Conservation (phyloP, 768 basidiomycete species). For the Imleria badia region DNA sequence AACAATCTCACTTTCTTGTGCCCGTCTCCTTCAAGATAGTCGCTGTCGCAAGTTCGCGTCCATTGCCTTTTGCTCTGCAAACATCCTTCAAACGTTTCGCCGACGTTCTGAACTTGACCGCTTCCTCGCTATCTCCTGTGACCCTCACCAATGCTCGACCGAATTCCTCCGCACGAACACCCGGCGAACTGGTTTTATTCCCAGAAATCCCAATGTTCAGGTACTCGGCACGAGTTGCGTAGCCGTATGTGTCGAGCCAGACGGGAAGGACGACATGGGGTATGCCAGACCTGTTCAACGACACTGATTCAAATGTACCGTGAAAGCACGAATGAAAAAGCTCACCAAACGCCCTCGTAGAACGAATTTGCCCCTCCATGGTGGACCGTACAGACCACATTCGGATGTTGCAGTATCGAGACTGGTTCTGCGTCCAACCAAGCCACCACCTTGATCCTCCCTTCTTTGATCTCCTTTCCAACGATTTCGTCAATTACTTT, state of each 20-base stretch:
- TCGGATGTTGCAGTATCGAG: slow-evolving; percentile 2
- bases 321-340: background rate
- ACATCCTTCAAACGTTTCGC: slow-evolving; percentile 2
- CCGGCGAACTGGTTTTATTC: background rate
- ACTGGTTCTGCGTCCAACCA: slow-evolving; percentile 13
- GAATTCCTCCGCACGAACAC: background rate
- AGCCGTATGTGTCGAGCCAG: slow-evolving; percentile 13
- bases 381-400: background rate
- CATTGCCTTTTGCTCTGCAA: slow-evolving; percentile 4
- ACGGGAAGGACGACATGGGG: slow-evolving; percentile 10
- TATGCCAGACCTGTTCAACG: slow-evolving; percentile 8
- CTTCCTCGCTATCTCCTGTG: slow-evolving; percentile 5
- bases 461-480: slow-evolving; percentile 4
- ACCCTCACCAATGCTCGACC: slow-evolving; percentile 4
- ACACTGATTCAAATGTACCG: background rate
- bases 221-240: background rate
- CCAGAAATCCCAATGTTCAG: slow-evolving; percentile 6
- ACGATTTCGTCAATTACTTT: background rate
- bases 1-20: background rate
- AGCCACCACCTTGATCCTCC: slow-evolving; percentile 5
- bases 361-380: slow-evolving; percentile 4
- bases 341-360: background rate
- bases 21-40: background rate
- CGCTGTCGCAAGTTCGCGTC: background rate
- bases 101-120: background rate